Evolutionary conservation across 169 alveolate genomes (phyloP).

Genomic region (Eimeria zaria): DNA sequence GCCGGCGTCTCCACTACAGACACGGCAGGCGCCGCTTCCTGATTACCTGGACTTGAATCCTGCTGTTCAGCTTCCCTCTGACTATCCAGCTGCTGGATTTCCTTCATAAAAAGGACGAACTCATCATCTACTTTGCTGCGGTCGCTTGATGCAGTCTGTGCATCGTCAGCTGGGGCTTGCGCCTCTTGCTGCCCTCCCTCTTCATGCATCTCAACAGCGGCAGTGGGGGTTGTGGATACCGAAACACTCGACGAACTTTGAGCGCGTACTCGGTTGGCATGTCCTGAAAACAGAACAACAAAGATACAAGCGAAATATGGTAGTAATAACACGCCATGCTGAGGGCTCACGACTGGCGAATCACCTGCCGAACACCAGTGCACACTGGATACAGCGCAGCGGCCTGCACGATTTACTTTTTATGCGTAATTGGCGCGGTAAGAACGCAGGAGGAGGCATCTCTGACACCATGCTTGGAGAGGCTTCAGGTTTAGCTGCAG

Average conservation of each 20-base stretch:
- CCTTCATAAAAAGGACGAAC: slow-evolving; percentile 66
- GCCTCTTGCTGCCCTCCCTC: slow-evolving; percentile 50
- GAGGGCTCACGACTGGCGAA: neutral
- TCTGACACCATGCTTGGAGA: slow-evolving; percentile 5
- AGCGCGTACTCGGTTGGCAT: slow-evolving; percentile 4
- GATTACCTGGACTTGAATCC: neutral
- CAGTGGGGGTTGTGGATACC: slow-evolving; percentile 27
- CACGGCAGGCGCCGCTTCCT: neutral
- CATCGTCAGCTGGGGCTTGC: neutral
- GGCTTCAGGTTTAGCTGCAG: neutral
- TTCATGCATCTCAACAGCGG: slow-evolving; percentile 1
- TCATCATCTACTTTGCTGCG: slow-evolving; percentile 61
- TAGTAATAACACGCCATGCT: neutral
- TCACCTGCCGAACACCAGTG: too few species aligned
- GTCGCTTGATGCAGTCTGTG: neutral
- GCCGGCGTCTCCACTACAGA: neutral
- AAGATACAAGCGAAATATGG: neutral
- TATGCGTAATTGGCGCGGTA: slow-evolving; percentile 70
- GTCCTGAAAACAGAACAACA: neutral
- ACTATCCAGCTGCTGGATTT: slow-evolving; percentile 57
- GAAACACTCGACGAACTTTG: neutral
- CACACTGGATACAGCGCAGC: neutral
- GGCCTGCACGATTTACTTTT: neutral
- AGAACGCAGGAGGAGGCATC: slow-evolving; percentile 69
- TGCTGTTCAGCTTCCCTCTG: slow-evolving; percentile 32